Percentiles rank a stretch among this genome's conserved stretches.
phyloP scores from a whole-genome alignment of 495 filamentous ascomycete species.

The Aspergillus conjunctus region DNA sequence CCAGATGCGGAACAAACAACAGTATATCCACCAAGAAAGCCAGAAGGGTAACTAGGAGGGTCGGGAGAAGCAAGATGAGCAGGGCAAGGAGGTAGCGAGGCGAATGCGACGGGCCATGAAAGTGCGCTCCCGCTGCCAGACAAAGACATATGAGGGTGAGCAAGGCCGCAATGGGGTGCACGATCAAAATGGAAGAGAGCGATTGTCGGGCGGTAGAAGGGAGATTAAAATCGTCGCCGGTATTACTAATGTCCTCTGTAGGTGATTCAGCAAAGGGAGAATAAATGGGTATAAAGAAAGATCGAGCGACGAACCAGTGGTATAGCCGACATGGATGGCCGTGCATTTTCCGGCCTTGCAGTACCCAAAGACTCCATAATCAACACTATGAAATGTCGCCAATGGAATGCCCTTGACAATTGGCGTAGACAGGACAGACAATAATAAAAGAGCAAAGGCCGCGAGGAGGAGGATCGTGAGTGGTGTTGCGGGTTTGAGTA shows the following conservation, averaged over 20 bases:
- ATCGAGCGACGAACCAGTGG: constrained; percentile 64
- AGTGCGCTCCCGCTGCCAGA: constrained; percentile 78
- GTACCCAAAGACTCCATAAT: constrained; percentile 93
- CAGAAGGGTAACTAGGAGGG: constrained; percentile 79
- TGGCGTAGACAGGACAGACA: constrained; percentile 91
- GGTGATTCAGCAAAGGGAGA: constrained; percentile 19
- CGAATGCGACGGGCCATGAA: constrained; percentile 91
- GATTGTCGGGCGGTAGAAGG: constrained; percentile 73
- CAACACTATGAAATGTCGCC: constrained; percentile 70
- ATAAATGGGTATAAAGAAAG: constrained; percentile 23
- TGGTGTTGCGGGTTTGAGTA: constrained; percentile 90
- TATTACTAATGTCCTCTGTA: constrained; percentile 45
- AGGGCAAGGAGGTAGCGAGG: constrained; percentile 82
- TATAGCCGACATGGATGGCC: constrained; percentile 81
- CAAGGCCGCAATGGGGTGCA: constrained; percentile 88
- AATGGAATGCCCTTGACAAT: constrained; percentile 85
- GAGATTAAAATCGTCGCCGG: constrained; percentile 68
- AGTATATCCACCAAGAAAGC: constrained; percentile 95
- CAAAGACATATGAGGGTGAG: constrained; percentile 82
- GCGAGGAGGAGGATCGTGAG: constrained; percentile 81
- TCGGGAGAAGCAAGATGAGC: constrained; percentile 82
- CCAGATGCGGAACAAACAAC: constrained; percentile 89
- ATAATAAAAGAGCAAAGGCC: constrained; percentile 81
- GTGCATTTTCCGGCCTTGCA: constrained; percentile 69
- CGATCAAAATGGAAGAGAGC: constrained; percentile 86